phyloP scores from a whole-genome alignment of 371 early-diverging fungal genomes.

The Mortierella sp. region DNA sequence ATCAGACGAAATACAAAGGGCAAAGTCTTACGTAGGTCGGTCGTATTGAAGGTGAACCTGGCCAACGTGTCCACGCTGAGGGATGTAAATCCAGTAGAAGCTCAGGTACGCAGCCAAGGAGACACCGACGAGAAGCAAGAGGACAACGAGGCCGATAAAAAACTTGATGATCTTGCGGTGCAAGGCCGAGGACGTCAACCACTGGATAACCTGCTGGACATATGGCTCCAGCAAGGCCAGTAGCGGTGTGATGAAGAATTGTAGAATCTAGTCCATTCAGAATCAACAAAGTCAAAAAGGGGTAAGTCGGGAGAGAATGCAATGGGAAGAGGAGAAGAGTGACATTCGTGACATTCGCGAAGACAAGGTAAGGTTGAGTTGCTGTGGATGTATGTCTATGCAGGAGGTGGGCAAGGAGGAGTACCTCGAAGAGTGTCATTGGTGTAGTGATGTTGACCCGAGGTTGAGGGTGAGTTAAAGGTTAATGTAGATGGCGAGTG shows the following conservation, averaged over 20 bases:
- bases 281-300: background rate
- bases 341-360: background rate
- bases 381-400: background rate
- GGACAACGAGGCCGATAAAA: slow-evolving; percentile 45
- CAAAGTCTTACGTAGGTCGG: slow-evolving; percentile 29
- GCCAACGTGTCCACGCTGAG: slow-evolving; percentile 66
- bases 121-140: slow-evolving; percentile 53
- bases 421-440: slow-evolving; percentile 54
- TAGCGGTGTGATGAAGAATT: slow-evolving; percentile 59
- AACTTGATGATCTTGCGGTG: slow-evolving; percentile 58
- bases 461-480: background rate
- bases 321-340: slow-evolving; percentile 1
- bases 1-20: background rate
- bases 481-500: background rate
- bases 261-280: slow-evolving; percentile 41
- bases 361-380: background rate
- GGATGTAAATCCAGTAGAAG: slow-evolving; percentile 71
- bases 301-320: background rate
- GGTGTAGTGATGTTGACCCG: slow-evolving; percentile 1
- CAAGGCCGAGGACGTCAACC: slow-evolving; percentile 55
- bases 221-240: slow-evolving; percentile 55
- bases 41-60: slow-evolving; percentile 69
- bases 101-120: slow-evolving; percentile 62
- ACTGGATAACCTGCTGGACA: slow-evolving; percentile 48
- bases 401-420: background rate